Conservation (phyloP, 2,329 filamentous ascomycete species). For the Aureobasidium sp. region DNA sequence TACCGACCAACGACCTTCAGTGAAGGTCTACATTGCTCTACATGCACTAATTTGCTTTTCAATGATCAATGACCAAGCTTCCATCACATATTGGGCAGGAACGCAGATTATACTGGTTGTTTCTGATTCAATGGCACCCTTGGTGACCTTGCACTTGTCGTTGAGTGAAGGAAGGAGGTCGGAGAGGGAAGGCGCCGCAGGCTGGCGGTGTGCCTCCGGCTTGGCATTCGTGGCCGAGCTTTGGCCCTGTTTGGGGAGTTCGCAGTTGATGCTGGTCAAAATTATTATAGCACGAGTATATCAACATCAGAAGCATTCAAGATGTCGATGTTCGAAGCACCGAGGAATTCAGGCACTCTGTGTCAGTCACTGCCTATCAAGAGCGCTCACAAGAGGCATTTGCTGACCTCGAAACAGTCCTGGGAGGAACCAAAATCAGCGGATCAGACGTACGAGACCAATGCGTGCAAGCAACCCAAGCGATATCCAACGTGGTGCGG, state of each 20-base stretch:
- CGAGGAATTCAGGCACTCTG: constrained; percentile 83
- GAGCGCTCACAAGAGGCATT: not conserved
- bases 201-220: not conserved
- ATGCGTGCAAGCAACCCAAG: constrained; percentile 93
- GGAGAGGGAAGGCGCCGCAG: not conserved
- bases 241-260: not conserved
- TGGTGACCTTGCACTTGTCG: not conserved
- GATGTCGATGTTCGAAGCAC: constrained; percentile 74
- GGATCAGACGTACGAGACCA: constrained; percentile 95
- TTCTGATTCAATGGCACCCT: not conserved
- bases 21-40: not conserved
- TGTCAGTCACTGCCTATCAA: constrained; percentile 47
- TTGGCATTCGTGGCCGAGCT: not conserved
- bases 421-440: constrained; percentile 95
- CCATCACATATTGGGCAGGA: not conserved
- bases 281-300: not conserved
- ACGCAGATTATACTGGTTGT: not conserved
- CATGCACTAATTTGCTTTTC: not conserved
- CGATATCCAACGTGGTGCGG: constrained; percentile 98
- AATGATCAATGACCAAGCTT: not conserved
- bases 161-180: not conserved
- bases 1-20: not conserved
- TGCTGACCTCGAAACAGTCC: constrained; percentile 46
- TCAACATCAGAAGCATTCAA: not conserved
- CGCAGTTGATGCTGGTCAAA: not conserved